Evolutionary conservation across 2,329 filamentous ascomycete species (phyloP).

Genomic region (Aspergillus awamori): DNA sequence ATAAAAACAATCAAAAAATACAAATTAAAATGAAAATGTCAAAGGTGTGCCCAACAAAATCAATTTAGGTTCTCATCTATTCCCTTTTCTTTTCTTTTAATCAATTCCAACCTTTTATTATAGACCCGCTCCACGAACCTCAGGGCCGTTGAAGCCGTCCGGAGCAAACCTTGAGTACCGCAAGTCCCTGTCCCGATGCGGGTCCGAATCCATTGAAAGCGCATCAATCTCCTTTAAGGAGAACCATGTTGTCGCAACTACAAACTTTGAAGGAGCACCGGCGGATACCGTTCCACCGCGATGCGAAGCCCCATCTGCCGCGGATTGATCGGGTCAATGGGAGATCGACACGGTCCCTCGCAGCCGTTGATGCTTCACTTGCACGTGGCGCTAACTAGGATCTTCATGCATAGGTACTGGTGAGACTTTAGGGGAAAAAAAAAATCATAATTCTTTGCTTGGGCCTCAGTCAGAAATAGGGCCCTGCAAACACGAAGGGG

Average conservation of each 20-base stretch:
- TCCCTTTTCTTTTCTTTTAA: neutral
- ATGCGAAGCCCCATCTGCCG: constrained; percentile 23
- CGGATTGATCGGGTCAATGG: constrained; percentile 35
- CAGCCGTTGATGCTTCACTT: constrained; percentile 42
- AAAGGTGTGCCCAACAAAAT: constrained; percentile 1
- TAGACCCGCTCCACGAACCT: constrained; percentile 3
- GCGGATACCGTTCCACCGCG: constrained; percentile 25
- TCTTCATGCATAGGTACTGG: constrained; percentile 37
- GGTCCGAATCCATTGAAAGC: constrained; percentile 16
- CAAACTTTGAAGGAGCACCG: constrained; percentile 26
- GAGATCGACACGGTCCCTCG: constrained; percentile 43
- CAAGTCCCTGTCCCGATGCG: constrained; percentile 7
- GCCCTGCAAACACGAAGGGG: neutral
- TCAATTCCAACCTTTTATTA: constrained; percentile 1
- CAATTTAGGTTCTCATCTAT: neutral
- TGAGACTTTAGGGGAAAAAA: neutral
- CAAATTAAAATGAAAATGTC: neutral
- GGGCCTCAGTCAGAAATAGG: neutral
- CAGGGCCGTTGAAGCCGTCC: constrained; percentile 3
- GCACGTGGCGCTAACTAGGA: constrained; percentile 44
- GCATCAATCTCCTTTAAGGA: constrained; percentile 13
- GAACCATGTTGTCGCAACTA: constrained; percentile 16
- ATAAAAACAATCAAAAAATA: neutral
- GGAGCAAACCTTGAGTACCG: neutral
- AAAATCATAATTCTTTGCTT: neutral